A percentile compares a stretch with the other conserved stretches of the same genome.
These are phyloP conservation scores for Chaetomiaceae sp. DNA, from an alignment of 2,329 filamentous ascomycete genomes.

Conservation along the genomic window DNA sequence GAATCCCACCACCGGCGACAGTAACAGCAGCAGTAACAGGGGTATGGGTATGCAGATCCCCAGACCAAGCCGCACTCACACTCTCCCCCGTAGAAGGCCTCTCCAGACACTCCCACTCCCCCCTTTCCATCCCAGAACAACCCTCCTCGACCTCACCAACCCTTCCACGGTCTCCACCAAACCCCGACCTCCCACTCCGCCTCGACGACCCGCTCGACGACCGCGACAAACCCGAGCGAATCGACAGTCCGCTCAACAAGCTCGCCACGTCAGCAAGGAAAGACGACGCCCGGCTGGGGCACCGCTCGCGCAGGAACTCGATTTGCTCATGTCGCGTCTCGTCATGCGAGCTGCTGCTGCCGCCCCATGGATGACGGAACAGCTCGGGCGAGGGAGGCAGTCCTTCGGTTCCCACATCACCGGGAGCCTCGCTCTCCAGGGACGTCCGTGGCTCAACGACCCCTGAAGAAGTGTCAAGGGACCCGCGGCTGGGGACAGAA, in stretches of 20 bases:
- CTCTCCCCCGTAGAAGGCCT: background rate
- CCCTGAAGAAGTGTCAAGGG: background rate
- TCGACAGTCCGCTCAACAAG: conserved; percentile 13
- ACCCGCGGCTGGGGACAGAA: background rate
- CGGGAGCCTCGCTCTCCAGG: background rate
- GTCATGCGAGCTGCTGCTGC: background rate
- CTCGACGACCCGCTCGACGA: conserved; percentile 7
- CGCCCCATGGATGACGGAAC: conserved; percentile 5
- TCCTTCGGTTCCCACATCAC: background rate
- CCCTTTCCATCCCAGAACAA: background rate
- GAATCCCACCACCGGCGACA: too few relatives aligned
- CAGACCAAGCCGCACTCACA: conserved; percentile 1
- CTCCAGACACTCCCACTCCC: background rate
- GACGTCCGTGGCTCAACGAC: background rate
- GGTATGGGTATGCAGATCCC: too few relatives aligned
- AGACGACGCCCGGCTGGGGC: conserved; percentile 14
- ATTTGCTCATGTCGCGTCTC: background rate
- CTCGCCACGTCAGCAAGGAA: conserved; percentile 16
- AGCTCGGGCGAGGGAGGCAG: background rate
- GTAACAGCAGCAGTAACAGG: too few relatives aligned
- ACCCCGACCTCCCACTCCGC: conserved; percentile 1
- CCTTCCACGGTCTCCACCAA: too few relatives aligned
- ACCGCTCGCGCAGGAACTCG: conserved; percentile 10
- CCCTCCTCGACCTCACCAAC: background rate
- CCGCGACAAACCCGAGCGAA: conserved; percentile 11